phyloP scores from a whole-genome alignment of 139 green algal species.

The Zygnema cylindricum region DNA sequence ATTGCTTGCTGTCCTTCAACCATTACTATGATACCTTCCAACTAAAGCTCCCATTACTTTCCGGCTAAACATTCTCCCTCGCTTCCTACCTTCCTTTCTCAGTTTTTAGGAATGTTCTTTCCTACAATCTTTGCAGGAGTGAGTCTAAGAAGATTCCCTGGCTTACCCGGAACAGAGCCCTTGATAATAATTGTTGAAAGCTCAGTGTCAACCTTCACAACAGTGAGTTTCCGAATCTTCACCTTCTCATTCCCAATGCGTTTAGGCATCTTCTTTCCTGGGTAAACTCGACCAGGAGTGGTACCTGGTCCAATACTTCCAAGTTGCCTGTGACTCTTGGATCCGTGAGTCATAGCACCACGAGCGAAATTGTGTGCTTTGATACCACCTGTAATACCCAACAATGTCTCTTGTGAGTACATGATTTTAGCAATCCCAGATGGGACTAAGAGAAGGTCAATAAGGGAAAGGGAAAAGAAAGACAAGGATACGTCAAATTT shows the following conservation, averaged over 20 bases:
- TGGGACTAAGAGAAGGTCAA: too few species aligned
- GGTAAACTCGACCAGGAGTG: slow-evolving; percentile 89
- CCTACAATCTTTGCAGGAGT: slow-evolving; percentile 79
- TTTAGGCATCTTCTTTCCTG: slow-evolving; percentile 93
- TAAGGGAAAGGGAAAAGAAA: slow-evolving; percentile 8
- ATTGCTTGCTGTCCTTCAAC: too few species aligned
- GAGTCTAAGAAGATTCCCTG: slow-evolving; percentile 90
- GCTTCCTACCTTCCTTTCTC: background rate
- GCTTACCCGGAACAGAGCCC: slow-evolving; percentile 92
- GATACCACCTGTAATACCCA: slow-evolving; percentile 78
- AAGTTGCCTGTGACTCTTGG: slow-evolving; percentile 94
- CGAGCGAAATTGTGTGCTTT: slow-evolving; percentile 93
- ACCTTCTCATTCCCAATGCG: slow-evolving; percentile 84
- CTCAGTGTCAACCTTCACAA: slow-evolving; percentile 87
- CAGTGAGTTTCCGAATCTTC: slow-evolving; percentile 84
- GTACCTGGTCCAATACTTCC: slow-evolving; percentile 90
- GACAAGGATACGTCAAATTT: background rate
- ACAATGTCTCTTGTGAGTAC: too few species aligned
- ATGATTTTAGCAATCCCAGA: too few species aligned
- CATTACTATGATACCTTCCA: too few species aligned
- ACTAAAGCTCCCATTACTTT: too few species aligned
- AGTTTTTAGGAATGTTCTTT: slow-evolving; percentile 48
- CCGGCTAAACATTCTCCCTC: too few species aligned
- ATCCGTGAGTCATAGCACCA: slow-evolving; percentile 96
- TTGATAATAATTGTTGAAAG: slow-evolving; percentile 87